Evolutionary conservation across 1,284 basidiomycete species (phyloP), one percentile per base, ranked within the genome.

Genomic region (Ustilago vetiveriae): DNA sequence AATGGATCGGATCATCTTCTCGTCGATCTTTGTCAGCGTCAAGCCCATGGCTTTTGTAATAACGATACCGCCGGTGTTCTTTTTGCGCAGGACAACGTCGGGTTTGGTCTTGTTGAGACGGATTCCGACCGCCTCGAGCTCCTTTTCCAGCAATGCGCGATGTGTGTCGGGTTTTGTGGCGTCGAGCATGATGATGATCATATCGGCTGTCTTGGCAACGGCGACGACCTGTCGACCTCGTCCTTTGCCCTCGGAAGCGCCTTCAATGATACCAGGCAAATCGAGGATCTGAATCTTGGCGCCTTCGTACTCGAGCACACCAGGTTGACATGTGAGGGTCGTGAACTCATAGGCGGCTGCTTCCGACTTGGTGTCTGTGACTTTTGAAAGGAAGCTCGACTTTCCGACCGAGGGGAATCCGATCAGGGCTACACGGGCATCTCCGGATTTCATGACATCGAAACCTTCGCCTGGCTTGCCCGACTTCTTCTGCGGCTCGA

Each of bases 91-190:
- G 3, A 86, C 83, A 3, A 87, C 82, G 32, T 62, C 49, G 13
- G 53, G 56, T 77, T 88, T 90, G 50, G 84, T 85, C 76, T 91
- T 91, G 84, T 98, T 98, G 69, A 98, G 84, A 46, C 95, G 88
- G 71, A 98, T 97, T 8, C 96, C 95, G 33, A 98, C 94, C 1
- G 94, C 92, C 59, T 98, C 95, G 27, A 98, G 85, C 82, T 98
- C 95, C 49, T 92, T 87, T 82, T 98, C 95, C 22, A 98, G 85
- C 63, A 94, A 84, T 36, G 87, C 86, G 62, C 90, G 88, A 80
- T 98, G 96, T 82, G 97, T 92, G 41, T 92, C 90, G 4, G 92
- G 92, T 83, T 98, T 98, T 7, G 94, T 98, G 4, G 94, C 94
- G 79, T 98, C 95, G 91, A 97, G 94, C 73, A 98, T 87, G 48